phyloP scores from a whole-genome alignment of 2,329 filamentous ascomycete genomes.

The Alternaria incomplexa region DNA sequence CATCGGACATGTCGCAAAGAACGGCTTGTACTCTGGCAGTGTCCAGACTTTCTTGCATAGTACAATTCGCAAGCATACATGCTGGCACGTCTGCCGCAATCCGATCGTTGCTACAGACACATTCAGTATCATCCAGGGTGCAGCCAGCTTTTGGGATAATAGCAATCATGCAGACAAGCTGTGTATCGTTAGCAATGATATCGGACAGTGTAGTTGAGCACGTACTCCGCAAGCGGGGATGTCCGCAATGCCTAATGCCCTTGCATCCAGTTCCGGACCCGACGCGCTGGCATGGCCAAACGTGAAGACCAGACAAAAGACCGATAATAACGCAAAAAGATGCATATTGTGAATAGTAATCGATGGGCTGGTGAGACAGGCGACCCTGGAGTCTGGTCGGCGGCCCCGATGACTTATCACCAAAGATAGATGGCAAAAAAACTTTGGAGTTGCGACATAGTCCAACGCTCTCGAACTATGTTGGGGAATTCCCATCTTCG shows the following conservation, averaged over 20 bases:
- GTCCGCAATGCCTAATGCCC: conserved; percentile 17
- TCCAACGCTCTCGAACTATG: neutral
- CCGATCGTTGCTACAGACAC: conserved; percentile 18
- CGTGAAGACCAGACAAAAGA: neutral
- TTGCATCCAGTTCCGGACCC: neutral
- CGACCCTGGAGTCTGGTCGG: neutral
- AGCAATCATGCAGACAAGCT: conserved; percentile 26
- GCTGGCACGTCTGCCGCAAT: conserved; percentile 8
- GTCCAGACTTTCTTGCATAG: conserved; percentile 23
- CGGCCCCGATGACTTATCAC: neutral
- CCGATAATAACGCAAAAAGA: neutral
- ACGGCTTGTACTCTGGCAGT: conserved; percentile 30
- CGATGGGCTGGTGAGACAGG: neutral
- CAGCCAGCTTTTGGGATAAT: conserved; percentile 20
- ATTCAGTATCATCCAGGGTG: conserved; percentile 19
- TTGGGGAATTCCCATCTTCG: neutral
- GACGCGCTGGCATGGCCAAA: neutral
- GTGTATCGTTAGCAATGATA: neutral
- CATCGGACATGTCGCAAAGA: conserved; percentile 25
- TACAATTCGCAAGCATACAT: conserved; percentile 32
- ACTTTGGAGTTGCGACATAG: neutral
- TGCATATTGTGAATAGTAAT: conserved; percentile 1
- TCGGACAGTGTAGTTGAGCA: neutral
- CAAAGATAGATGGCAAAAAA: neutral
- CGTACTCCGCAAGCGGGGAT: conserved; percentile 28